Base-by-base conservation (phyloP, 1,139 yeast genomes). In the Blastobotrys elegans region DNA sequence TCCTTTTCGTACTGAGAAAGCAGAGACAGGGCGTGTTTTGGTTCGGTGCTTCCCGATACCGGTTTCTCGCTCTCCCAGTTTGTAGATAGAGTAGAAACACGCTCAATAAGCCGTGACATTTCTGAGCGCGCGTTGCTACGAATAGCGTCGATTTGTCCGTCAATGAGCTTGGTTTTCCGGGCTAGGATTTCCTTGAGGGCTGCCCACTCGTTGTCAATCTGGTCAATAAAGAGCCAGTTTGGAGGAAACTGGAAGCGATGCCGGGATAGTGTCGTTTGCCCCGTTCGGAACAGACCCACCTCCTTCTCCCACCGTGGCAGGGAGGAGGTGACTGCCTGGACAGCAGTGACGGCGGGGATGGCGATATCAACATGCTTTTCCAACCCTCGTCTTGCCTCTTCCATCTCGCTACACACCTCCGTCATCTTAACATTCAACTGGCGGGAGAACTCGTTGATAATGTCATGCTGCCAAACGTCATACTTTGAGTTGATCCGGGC, bases 181-280 rank as follows among this genome's bases (percentile, higher is more conserved):
- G 57, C 58, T 26, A 79, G 53, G 2, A 82, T 63, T 18, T 77
- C 73, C 0, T 60, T 54, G 8, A 85, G 61, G 4, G 77, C 70
- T 0, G 70, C 61, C 50, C 75, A 62, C 46, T 77, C 79, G 49
- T 70, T 72, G 24, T 78, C 82, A 1, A 87, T 56, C 55, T 85
- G 94, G 41, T 84, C 94, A 38, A 71, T 70, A 59, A 70, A 77
- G 1, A 82, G 54, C 87, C 92, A 84, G 24, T 74, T 73, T 0
- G 62, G 43, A 0, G 83, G 77, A 47, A 79, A 74, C 35, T 70
- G 71, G 56, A 68, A 74, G 38, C 84, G 67, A 33, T 72, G 69
- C 32, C 73, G 71, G 0, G 68, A 53, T 13, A 84, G 64, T 1
- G 73, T 53, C 1, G 60, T 61, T 49, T 82, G 85, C 2, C 81